A percentile compares a stretch with the other conserved stretches of the same genome.
These are phyloP conservation scores for Mucor indicus DNA, from an alignment of 371 early-diverging fungal species.

Conservation along the genomic window DNA sequence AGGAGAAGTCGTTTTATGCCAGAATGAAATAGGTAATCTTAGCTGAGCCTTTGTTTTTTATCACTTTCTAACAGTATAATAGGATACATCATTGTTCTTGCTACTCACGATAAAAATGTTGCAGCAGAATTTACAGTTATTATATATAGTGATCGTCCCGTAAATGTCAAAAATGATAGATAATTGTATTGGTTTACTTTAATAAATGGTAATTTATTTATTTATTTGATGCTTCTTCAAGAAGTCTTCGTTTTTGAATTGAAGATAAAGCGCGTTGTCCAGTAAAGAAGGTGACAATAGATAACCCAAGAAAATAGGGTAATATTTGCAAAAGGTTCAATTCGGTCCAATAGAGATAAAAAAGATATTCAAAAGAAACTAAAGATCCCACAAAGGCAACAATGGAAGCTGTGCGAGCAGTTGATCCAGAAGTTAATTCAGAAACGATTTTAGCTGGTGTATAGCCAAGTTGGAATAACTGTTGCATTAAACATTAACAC, in stretches of 20 bases:
- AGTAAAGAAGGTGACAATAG: conserved; percentile 52
- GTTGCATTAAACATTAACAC: neutral
- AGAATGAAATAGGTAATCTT: conserved; percentile 36
- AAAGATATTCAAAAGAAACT: conserved; percentile 55
- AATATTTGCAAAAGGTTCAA: conserved; percentile 72
- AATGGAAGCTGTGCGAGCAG: conserved; percentile 39
- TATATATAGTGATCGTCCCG: conserved; percentile 59
- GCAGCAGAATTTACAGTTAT: conserved; percentile 53
- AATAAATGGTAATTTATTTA: neutral
- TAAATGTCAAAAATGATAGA: conserved; percentile 48
- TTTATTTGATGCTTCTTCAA: conserved; percentile 9
- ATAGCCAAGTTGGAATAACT: conserved; percentile 59
- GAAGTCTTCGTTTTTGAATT: conserved; percentile 37
- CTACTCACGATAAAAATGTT: conserved; percentile 56
- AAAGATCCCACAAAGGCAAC: conserved; percentile 57
- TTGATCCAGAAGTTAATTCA: conserved; percentile 22
- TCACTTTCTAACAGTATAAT: neutral
- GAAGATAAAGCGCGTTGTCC: conserved; percentile 58
- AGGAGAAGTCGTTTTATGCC: conserved; percentile 44
- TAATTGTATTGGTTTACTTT: conserved; percentile 2
- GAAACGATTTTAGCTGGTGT: conserved; percentile 40
- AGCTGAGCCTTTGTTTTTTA: neutral
- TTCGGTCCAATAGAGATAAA: conserved; percentile 69
- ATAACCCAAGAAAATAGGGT: conserved; percentile 53
- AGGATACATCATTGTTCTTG: conserved; percentile 63